These are phyloP conservation scores for Prunus armeniaca DNA, from an alignment of 306 rosid species.

Conservation along the genomic window DNA sequence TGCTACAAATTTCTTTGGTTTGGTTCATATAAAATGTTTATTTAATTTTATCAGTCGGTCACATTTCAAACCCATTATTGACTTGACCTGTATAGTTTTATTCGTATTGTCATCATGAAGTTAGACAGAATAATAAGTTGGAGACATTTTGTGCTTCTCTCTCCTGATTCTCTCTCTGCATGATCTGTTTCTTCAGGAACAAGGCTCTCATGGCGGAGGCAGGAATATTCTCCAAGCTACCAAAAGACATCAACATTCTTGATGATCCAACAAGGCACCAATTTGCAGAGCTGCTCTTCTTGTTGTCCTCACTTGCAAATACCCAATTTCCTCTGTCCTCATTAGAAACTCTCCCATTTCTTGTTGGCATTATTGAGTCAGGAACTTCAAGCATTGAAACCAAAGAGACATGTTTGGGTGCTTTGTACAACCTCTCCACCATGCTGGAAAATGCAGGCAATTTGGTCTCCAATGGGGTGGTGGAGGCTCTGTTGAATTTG, in stretches of 20 bases:
- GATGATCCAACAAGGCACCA: constrained; percentile 59
- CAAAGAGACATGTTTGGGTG: constrained; percentile 54
- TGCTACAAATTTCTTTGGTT: constrained; percentile 18
- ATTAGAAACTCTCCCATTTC: constrained; percentile 48
- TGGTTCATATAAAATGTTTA: neutral
- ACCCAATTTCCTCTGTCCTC: constrained; percentile 57
- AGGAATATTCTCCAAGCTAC: constrained; percentile 68
- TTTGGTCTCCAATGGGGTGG: constrained; percentile 61
- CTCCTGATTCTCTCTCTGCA: constrained; percentile 14
- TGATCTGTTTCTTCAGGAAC: constrained; percentile 53
- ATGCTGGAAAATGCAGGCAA: constrained; percentile 59
- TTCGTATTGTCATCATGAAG: constrained; percentile 34
- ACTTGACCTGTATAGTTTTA: neutral
- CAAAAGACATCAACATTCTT: constrained; percentile 44
- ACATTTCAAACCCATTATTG: constrained; percentile 14
- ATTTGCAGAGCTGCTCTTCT: constrained; percentile 54
- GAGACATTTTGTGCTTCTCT: constrained; percentile 24
- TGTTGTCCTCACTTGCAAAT: constrained; percentile 67
- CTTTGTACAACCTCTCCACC: constrained; percentile 66
- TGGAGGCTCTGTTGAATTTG: constrained; percentile 47
- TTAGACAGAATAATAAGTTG: constrained; percentile 23
- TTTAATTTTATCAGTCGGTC: neutral
- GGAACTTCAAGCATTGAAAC: constrained; percentile 39
- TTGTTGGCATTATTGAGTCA: constrained; percentile 40
- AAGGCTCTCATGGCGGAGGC: constrained; percentile 83